These are phyloP conservation scores for Solanum microdontum DNA, from an alignment of 257 asterid species.

Conservation along the genomic window DNA sequence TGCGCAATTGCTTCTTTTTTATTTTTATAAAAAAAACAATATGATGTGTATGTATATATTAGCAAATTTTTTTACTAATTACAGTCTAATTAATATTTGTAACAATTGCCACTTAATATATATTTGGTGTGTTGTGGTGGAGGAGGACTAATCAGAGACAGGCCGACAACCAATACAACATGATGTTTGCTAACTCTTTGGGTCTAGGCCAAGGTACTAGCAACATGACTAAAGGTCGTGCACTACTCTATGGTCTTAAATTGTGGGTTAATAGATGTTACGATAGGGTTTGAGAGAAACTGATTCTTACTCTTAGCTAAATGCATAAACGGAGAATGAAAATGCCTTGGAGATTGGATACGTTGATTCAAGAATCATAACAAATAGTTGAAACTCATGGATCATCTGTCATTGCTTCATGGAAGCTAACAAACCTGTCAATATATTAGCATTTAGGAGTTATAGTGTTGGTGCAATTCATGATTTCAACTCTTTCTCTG, in stretches of 20 bases:
- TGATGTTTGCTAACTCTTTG: neutral
- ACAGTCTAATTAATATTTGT: neutral
- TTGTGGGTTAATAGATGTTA: neutral
- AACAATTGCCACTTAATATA: neutral
- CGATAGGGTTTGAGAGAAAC: neutral
- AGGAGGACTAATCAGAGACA: neutral
- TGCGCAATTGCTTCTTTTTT: neutral
- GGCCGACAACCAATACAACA: neutral
- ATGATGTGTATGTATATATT: no score
- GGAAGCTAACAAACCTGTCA: neutral
- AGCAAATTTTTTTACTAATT: no score
- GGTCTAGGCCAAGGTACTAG: neutral
- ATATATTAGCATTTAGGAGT: no score
- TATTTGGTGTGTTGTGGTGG: neutral
- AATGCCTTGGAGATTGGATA: neutral
- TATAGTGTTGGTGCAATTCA: neutral
- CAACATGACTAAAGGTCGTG: neutral
- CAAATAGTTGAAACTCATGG: neutral
- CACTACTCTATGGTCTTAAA: neutral
- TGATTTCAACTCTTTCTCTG: neutral
- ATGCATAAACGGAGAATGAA: neutral
- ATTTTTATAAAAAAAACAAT: no score
- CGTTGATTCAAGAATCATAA: no score
- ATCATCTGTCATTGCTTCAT: no score
- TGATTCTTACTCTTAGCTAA: neutral